A percentile compares a stretch with the other conserved stretches of the same genome.
These are phyloP conservation scores for Chalciporus sphaerocephalus DNA, from an alignment of 768 basidiomycete genomes.

Conservation along the genomic window DNA sequence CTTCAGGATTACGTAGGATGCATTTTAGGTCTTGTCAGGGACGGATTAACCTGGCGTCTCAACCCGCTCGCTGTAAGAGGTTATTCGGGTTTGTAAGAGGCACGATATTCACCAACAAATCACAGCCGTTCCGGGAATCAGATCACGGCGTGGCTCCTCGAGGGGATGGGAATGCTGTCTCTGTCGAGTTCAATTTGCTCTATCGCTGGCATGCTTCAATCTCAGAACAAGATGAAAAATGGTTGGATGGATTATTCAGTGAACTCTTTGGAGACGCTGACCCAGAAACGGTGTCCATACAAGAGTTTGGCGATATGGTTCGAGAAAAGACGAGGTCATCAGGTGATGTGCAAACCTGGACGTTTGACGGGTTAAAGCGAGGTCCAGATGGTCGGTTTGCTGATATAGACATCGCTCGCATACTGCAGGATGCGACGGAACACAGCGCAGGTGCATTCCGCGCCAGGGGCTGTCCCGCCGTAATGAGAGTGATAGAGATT, in stretches of 20 bases:
- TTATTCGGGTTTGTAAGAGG: neutral
- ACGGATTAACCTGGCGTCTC: constrained; percentile 62
- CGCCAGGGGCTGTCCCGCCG: constrained; percentile 65
- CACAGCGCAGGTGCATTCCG: constrained; percentile 57
- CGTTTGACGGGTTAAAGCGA: constrained; percentile 50
- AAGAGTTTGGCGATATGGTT: constrained; percentile 17
- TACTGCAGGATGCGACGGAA: constrained; percentile 61
- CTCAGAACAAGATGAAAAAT: constrained; percentile 49
- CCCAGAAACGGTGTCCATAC: constrained; percentile 34
- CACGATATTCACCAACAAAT: neutral
- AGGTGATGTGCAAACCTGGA: constrained; percentile 43
- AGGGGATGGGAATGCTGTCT: constrained; percentile 72
- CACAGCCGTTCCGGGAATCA: constrained; percentile 47
- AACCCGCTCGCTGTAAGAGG: constrained; percentile 55
- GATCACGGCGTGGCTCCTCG: constrained; percentile 53
- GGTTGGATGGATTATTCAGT: constrained; percentile 49
- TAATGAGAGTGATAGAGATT: constrained; percentile 63
- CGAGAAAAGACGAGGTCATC: constrained; percentile 10
- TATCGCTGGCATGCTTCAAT: constrained; percentile 65
- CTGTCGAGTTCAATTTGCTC: constrained; percentile 66
- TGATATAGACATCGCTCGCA: constrained; percentile 57
- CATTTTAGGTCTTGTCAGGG: constrained; percentile 65
- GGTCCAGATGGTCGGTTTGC: constrained; percentile 50
- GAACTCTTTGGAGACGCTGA: constrained; percentile 40
- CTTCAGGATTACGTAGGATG: constrained; percentile 70